Evolutionary conservation across 139 green algal genomes (phyloP), one percentile per base, ranked within the genome.

Genomic region (Desmodesmus armatus): DNA sequence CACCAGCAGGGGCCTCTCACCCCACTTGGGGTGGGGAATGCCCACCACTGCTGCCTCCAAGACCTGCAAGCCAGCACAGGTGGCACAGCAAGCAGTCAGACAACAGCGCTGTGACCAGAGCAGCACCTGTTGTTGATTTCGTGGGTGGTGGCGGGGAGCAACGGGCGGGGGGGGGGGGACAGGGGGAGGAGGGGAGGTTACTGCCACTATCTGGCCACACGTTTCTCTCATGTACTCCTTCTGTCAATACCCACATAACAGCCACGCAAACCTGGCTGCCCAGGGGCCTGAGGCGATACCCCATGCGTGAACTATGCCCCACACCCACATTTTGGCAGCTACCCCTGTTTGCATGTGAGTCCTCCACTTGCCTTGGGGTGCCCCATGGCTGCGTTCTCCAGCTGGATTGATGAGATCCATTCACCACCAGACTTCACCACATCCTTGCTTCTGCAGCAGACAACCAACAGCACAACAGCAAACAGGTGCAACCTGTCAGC

Each of bases 341-440:
- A n/a, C n/a, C n/a, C n/a, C n/a, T n/a, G n/a, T n/a, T n/a, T n/a
- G n/a, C n/a, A n/a, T n/a, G n/a, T n/a, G n/a, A n/a, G n/a, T n/a
- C n/a, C n/a, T n/a, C n/a, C n/a, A n/a, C 6, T 55, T 17, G 91
- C 89, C 41, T 89, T 25, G 0, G 91, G 88, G 53, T 93, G 89
- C 1, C 87, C 84, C 25, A 89, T 76, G 19, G 88, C 90, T 0
- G 80, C 80, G 33, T 93, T 94, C 66, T 96, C 93, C 25, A 96
- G 83, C 33, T 91, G 84, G 21, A 96, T 91, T 41, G 41, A 85
- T 71, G 66, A 88, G 69, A 96, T 94, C 92, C 92, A 96, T 84
- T 96, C 93, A 9, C 93, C 93, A 2, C 93, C 93, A 55, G 82
- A 87, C 55, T 98, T 98, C 79, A 98, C 96, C 13, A 98, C 92